These are phyloP conservation scores for Xylaria sp. DNA, from an alignment of 495 filamentous ascomycete species.

Conservation along the genomic window DNA sequence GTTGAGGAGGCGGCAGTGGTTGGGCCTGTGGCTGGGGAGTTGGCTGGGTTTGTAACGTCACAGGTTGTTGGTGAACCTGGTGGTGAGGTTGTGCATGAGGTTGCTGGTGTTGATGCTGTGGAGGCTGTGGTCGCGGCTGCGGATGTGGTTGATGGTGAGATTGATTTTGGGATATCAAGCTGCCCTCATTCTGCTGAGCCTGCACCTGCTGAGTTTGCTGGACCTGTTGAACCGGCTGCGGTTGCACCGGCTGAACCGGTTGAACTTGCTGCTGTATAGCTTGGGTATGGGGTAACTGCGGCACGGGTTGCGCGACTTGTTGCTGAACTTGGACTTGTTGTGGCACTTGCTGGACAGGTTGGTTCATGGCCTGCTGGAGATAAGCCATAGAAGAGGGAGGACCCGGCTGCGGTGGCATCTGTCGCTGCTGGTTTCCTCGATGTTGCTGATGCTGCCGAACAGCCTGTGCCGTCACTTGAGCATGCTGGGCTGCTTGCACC, in stretches of 20 bases:
- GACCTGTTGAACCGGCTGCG: conserved; percentile 27
- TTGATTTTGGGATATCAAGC: conserved; percentile 39
- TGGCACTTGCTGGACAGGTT: conserved; percentile 41
- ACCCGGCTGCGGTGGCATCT: conserved; percentile 39
- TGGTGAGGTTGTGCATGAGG: conserved; percentile 50
- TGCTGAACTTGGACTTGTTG: conserved; percentile 36
- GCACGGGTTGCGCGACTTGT: conserved; percentile 37
- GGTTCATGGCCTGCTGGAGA: conserved; percentile 44
- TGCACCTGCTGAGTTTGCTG: conserved; percentile 34
- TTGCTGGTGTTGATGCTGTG: conserved; percentile 45
- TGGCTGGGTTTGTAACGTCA: conserved; percentile 38
- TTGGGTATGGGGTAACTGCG: conserved; percentile 40
- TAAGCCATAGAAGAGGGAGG: conserved; percentile 36
- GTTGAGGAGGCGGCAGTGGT: conserved; percentile 41
- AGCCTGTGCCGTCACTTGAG: conserved; percentile 45
- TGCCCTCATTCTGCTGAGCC: conserved; percentile 42
- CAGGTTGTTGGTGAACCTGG: conserved; percentile 50
- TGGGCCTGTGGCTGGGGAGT: conserved; percentile 38
- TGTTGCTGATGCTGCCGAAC: conserved; percentile 43
- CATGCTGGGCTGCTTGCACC: conserved; percentile 46
- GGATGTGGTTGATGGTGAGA: conserved; percentile 41
- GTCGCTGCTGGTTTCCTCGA: conserved; percentile 41
- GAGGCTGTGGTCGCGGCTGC: conserved; percentile 33
- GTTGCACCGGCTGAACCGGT: conserved; percentile 37
- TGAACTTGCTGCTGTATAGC: conserved; percentile 44